Evolutionary conservation across 441 rosid species (phyloP).

Genomic region (Mallotus japonicus): DNA sequence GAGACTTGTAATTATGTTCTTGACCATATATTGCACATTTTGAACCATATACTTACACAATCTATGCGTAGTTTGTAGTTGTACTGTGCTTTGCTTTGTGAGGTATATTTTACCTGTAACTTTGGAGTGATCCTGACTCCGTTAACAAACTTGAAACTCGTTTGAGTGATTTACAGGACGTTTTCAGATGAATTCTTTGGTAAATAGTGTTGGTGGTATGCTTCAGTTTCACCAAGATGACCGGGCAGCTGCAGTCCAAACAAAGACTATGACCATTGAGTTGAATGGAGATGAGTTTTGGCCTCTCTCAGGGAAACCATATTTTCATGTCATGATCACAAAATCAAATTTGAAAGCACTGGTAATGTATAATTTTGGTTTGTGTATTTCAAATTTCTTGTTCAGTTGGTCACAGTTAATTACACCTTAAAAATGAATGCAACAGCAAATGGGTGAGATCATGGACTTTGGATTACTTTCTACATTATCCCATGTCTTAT

Average conservation of each 20-base stretch:
- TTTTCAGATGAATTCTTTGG: not conserved
- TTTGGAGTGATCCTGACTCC: no score
- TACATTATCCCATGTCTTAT: not conserved
- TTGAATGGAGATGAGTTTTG: slow-evolving; percentile 2
- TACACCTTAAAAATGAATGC: no score
- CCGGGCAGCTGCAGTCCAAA: not conserved
- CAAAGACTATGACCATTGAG: not conserved
- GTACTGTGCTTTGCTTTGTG: no score
- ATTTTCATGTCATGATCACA: not conserved
- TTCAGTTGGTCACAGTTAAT: no score
- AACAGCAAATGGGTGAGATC: no score
- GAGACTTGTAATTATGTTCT: no score
- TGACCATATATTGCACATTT: no score
- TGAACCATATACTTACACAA: no score
- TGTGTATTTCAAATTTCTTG: no score
- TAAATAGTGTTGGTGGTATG: not conserved
- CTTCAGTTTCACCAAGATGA: not conserved
- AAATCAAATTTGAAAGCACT: not conserved
- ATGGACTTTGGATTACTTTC: not conserved
- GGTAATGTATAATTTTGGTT: not conserved
- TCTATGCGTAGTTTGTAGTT: no score
- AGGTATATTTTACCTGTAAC: no score
- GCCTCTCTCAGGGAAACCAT: not conserved
- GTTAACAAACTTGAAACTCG: no score
- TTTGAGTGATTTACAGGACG: not conserved